Evolutionary conservation across 2,329 filamentous ascomycete species (phyloP).

Genomic region (Microcyclospora pomicola): DNA sequence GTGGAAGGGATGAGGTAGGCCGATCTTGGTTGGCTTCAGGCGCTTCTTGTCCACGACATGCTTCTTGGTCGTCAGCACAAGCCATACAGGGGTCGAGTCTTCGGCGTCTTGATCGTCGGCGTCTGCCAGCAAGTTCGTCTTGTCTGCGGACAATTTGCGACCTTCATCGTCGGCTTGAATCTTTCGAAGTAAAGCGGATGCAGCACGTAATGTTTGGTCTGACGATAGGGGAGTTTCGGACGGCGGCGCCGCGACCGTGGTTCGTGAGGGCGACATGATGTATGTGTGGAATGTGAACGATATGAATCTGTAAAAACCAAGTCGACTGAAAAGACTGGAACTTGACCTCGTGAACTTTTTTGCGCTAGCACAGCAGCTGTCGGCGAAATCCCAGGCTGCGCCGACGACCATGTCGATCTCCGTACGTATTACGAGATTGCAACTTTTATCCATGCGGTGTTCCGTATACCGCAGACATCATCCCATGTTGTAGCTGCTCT

Average conservation of each 20-base stretch:
- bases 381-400: too few relatives aligned
- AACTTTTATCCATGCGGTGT: too few relatives aligned
- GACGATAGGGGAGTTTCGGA: neutral
- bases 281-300: neutral
- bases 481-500: too few relatives aligned
- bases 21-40: slow-evolving; percentile 72
- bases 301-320: too few relatives aligned
- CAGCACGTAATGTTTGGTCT: slow-evolving; percentile 42
- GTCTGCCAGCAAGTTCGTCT: slow-evolving; percentile 41
- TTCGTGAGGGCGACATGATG: neutral
- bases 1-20: slow-evolving; percentile 44
- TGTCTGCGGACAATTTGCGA: slow-evolving; percentile 34
- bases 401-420: too few relatives aligned
- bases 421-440: too few relatives aligned
- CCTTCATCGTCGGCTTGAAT: slow-evolving; percentile 28
- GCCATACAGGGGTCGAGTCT: slow-evolving; percentile 43
- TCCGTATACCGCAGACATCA: too few relatives aligned
- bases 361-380: too few relatives aligned
- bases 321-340: too few relatives aligned
- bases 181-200: slow-evolving; percentile 44
- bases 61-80: slow-evolving; percentile 51
- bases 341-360: too few relatives aligned
- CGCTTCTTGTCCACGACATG: slow-evolving; percentile 58
- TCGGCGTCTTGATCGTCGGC: slow-evolving; percentile 32
- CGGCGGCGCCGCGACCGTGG: neutral